Conservation (phyloP, 495 filamentous ascomycete genomes). For the Penicillium cinerascens region DNA sequence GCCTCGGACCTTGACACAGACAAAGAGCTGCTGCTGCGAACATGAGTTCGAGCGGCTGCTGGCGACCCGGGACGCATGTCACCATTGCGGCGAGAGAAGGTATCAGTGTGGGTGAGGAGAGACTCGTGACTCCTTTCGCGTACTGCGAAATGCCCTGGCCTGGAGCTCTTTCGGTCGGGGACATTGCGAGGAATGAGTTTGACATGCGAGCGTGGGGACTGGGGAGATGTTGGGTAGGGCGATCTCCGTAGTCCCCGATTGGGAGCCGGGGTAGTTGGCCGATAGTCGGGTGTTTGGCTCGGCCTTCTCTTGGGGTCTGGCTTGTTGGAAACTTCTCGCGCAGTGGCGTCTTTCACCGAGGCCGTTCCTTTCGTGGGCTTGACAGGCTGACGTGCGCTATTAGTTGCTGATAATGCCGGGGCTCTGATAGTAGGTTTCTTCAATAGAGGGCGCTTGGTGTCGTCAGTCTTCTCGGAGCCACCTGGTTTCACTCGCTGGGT, state of each 20-base stretch:
- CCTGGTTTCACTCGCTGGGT: slow-evolving; percentile 35
- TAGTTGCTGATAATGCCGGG: slow-evolving; percentile 1
- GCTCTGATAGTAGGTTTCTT: slow-evolving; percentile 22
- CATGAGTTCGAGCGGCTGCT: slow-evolving; percentile 39
- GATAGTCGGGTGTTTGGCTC: slow-evolving; percentile 9
- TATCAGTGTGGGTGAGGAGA: slow-evolving; percentile 56
- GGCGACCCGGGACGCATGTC: slow-evolving; percentile 51
- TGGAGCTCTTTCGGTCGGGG: slow-evolving; percentile 26
- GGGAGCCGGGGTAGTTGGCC: slow-evolving; percentile 24
- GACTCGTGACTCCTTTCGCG: slow-evolving; percentile 55
- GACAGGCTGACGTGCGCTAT: slow-evolving; percentile 8
- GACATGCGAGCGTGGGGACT: slow-evolving; percentile 22
- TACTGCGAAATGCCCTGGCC: slow-evolving; percentile 47
- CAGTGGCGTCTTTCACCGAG: slow-evolving; percentile 20
- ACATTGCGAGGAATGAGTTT: slow-evolving; percentile 19
- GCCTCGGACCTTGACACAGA: slow-evolving; percentile 48
- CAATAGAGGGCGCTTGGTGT: slow-evolving; percentile 15
- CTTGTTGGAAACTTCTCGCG: slow-evolving; percentile 11
- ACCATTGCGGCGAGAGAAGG: slow-evolving; percentile 51
- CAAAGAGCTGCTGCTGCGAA: slow-evolving; percentile 46
- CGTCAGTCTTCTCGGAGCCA: slow-evolving; percentile 24
- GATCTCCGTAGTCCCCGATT: slow-evolving; percentile 41
- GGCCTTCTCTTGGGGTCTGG: slow-evolving; percentile 8
- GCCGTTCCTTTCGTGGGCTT: slow-evolving; percentile 20
- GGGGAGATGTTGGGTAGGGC: slow-evolving; percentile 28